phyloP scores from a whole-genome alignment of 768 basidiomycete species.

The Lactarius quietus region DNA sequence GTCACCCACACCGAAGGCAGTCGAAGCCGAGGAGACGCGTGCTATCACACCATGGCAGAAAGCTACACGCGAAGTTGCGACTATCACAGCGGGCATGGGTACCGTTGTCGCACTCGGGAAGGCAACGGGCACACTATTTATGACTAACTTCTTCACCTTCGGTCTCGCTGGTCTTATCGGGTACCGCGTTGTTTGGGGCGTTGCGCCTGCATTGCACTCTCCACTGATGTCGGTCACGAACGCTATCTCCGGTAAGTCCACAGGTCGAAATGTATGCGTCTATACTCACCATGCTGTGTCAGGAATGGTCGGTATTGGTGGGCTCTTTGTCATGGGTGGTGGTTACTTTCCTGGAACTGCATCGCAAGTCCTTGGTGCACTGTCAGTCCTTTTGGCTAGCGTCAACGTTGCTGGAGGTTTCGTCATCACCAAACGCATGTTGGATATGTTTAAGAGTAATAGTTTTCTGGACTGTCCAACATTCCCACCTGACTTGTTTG shows the following conservation, averaged over 20 bases:
- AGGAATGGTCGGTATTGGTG: constrained; percentile 80
- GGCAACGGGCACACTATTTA: constrained; percentile 75
- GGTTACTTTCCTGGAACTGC: constrained; percentile 78
- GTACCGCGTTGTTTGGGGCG: constrained; percentile 88
- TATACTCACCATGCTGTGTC: constrained; percentile 7
- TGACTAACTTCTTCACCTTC: constrained; percentile 87
- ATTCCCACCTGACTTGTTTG: constrained; percentile 3
- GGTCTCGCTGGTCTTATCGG: constrained; percentile 84
- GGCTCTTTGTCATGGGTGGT: constrained; percentile 89
- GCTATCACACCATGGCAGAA: constrained; percentile 88
- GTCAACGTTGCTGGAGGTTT: constrained; percentile 89
- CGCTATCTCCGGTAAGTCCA: constrained; percentile 68
- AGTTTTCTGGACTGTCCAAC: constrained; percentile 25
- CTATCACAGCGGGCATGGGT: constrained; percentile 75
- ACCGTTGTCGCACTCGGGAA: constrained; percentile 70
- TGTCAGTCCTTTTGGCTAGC: constrained; percentile 83
- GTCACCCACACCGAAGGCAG: constrained; percentile 46
- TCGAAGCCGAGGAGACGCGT: constrained; percentile 42
- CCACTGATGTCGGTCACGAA: constrained; percentile 91
- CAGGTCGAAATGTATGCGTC: neutral
- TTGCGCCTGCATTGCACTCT: constrained; percentile 83
- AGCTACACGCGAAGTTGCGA: constrained; percentile 65
- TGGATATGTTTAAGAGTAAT: constrained; percentile 87
- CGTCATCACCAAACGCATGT: constrained; percentile 86
- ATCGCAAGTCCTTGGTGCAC: constrained; percentile 73